phyloP scores from a whole-genome alignment of 163 green algal genomes.

The Chlamydomonas reinhardtii region DNA sequence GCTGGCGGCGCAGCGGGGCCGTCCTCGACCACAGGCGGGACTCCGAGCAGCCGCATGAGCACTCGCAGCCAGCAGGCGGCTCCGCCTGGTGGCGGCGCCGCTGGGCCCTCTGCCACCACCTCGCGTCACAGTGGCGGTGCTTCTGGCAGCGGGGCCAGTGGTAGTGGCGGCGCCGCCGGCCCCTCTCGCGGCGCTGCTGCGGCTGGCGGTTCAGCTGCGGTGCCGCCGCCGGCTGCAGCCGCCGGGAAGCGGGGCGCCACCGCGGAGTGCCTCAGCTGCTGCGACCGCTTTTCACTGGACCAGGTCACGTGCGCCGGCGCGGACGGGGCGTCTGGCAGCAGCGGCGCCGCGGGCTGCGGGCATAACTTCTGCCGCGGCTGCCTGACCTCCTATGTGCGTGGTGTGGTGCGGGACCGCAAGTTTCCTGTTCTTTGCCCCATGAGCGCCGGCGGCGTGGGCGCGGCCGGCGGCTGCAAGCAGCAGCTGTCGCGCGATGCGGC shows the following conservation, averaged over 20 bases:
- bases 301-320: constrained; percentile 12
- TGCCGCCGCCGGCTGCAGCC: neutral
- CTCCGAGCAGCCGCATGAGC: no score
- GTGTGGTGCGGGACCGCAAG: neutral
- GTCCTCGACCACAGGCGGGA: no score
- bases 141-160: neutral
- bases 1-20: no score
- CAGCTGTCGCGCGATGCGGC: neutral
- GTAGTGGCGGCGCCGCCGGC: neutral
- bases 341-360: constrained; percentile 9
- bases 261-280: constrained; percentile 18
- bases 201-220: neutral
- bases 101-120: no score
- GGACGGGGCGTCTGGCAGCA: constrained; percentile 23
- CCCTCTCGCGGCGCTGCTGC: neutral
- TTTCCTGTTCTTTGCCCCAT: constrained; percentile 30
- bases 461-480: neutral
- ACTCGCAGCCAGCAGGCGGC: no score
- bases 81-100: no score
- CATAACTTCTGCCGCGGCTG: constrained; percentile 39
- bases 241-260: neutral
- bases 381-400: constrained; percentile 7
- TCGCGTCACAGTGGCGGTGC: no score
- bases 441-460: neutral
- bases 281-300: neutral